Conservation (phyloP, 129 eudicot genomes). For the Smallanthus sonchifolius region DNA sequence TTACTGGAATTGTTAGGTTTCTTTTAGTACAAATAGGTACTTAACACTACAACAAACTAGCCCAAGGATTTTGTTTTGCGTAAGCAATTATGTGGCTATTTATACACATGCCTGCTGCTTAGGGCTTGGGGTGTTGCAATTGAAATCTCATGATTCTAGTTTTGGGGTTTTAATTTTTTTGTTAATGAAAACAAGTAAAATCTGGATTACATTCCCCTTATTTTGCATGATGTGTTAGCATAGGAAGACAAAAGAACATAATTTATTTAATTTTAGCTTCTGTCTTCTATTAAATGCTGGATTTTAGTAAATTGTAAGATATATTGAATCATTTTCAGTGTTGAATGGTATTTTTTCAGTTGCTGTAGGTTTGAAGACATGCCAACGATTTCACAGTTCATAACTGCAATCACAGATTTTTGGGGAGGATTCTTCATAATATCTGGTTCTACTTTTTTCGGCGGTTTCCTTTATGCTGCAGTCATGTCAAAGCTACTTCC, state of each 20-base stretch:
- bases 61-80: background rate
- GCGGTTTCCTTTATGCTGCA: too few species aligned
- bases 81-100: background rate
- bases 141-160: background rate
- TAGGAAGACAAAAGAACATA: background rate
- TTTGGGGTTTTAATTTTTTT: too few species aligned
- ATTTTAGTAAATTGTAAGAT: background rate
- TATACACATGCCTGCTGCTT: background rate
- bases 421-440: too few species aligned
- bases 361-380: background rate
- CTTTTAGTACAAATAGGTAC: too few species aligned
- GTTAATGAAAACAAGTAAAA: too few species aligned
- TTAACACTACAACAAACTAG: background rate
- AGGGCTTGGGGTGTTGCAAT: background rate
- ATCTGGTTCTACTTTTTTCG: too few species aligned
- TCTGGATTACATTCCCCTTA: too few species aligned
- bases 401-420: too few species aligned
- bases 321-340: background rate
- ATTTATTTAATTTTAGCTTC: background rate
- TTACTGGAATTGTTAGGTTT: too few species aligned
- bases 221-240: background rate
- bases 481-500: too few species aligned
- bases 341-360: background rate
- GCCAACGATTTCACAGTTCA: background rate
- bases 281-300: background rate